Evolutionary conservation across 306 rosid species (phyloP).

Genomic region (Cucurbita maxima): DNA sequence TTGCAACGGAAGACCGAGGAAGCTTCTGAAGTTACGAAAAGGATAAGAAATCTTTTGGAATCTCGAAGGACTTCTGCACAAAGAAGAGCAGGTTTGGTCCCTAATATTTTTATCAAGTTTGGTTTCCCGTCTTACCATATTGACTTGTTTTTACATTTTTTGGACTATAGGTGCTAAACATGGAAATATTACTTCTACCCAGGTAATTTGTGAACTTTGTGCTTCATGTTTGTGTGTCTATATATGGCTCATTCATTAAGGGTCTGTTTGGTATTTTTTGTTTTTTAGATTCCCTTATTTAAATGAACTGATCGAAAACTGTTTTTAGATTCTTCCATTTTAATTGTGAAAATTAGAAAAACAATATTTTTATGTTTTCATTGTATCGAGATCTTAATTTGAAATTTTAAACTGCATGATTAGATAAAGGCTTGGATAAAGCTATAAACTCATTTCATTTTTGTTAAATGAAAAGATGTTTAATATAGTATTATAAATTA

Average conservation of each 20-base stretch:
- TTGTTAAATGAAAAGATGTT: no score
- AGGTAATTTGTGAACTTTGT: conserved; percentile 39
- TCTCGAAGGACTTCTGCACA: conserved; percentile 39
- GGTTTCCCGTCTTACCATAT: background rate
- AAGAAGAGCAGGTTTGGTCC: conserved; percentile 36
- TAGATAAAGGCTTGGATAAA: no score
- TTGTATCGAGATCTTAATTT: background rate
- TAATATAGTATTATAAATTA: no score
- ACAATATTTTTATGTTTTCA: no score
- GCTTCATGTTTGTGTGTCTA: background rate
- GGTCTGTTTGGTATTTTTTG: background rate
- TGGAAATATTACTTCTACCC: conserved; percentile 22
- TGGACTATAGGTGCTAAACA: conserved; percentile 37
- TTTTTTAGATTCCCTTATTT: no score
- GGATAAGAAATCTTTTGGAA: conserved; percentile 47
- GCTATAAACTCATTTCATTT: no score
- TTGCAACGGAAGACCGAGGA: conserved; percentile 81
- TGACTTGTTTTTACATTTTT: background rate
- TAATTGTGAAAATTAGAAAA: background rate
- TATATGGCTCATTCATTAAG: background rate
- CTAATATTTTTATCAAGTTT: background rate
- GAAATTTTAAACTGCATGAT: no score
- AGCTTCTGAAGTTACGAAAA: conserved; percentile 56
- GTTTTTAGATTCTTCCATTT: no score
- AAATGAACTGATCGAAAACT: background rate